These are phyloP conservation scores for Tylopilus plumbeoviolaceoides DNA, from an alignment of 768 basidiomycete species.

Conservation along the genomic window DNA sequence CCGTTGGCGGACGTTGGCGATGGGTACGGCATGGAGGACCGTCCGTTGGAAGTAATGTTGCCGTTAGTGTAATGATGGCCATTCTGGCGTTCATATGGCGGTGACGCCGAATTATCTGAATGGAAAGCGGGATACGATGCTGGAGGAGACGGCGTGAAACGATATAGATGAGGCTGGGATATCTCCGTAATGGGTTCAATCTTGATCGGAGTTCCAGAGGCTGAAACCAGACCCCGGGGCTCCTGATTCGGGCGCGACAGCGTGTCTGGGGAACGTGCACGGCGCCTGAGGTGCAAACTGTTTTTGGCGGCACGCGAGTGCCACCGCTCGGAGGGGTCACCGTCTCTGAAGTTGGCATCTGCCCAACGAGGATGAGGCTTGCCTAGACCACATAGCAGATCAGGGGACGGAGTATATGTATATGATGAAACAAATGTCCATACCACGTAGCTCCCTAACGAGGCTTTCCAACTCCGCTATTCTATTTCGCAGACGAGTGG, in stretches of 20 bases:
- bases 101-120: slow-evolving; percentile 37
- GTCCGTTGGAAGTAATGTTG: slow-evolving; percentile 25
- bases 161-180: slow-evolving; percentile 53
- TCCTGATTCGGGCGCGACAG: slow-evolving; percentile 33
- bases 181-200: slow-evolving; percentile 55
- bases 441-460: slow-evolving; percentile 83
- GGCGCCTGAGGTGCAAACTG: slow-evolving; percentile 41
- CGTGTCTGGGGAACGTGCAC: slow-evolving; percentile 34
- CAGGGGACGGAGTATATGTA: slow-evolving; percentile 4
- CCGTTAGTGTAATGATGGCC: slow-evolving; percentile 32
- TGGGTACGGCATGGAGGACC: slow-evolving; percentile 31
- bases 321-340: slow-evolving; percentile 82
- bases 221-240: slow-evolving; percentile 38
- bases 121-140: slow-evolving; percentile 53
- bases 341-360: slow-evolving; percentile 71
- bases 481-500: slow-evolving; percentile 76
- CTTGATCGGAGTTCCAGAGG: slow-evolving; percentile 61
- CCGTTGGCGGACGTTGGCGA: slow-evolving; percentile 33
- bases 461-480: slow-evolving; percentile 93
- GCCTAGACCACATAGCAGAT: slow-evolving; percentile 40
- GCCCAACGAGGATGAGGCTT: slow-evolving; percentile 89
- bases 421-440: slow-evolving; percentile 15
- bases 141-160: slow-evolving; percentile 62
- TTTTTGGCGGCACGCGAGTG: slow-evolving; percentile 79
- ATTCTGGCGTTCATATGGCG: slow-evolving; percentile 33